Conservation (phyloP, 345 rosid genomes). For the Eucalyptus rudis region DNA sequence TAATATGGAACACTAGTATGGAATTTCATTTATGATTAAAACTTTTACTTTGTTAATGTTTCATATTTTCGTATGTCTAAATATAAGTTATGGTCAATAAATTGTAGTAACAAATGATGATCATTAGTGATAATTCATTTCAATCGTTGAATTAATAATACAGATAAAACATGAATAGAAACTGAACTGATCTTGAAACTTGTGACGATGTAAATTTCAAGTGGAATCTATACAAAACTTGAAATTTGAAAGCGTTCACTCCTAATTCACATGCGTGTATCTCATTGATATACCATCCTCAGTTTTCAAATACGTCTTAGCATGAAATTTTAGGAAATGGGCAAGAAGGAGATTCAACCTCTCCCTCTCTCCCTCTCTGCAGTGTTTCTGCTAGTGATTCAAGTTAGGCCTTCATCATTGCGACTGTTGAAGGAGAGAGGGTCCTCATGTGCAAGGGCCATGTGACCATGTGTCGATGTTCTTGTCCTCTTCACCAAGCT, state of each 20-base stretch:
- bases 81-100: too few species aligned
- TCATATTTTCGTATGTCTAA: too few species aligned
- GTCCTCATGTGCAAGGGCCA: slow-evolving; percentile 42
- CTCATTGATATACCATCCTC: background rate
- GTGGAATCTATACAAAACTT: accelerated
- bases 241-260: accelerated
- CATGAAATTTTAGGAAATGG: background rate
- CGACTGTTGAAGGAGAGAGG: background rate
- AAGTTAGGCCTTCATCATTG: background rate
- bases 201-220: accelerated
- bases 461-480: slow-evolving; percentile 37
- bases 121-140: too few species aligned
- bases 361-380: too few species aligned
- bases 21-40: too few species aligned
- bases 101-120: too few species aligned
- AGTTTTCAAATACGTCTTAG: background rate
- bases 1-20: too few species aligned
- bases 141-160: too few species aligned
- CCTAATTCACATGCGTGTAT: background rate
- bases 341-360: background rate
- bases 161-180: accelerated
- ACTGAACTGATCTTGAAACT: accelerated
- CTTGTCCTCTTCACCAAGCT: background rate
- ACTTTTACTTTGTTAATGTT: too few species aligned
- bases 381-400: background rate